Evolutionary conservation across 202 grass and related monocot species (phyloP), one percentile per base, ranked within the genome.

Genomic region (Alloteropsis angusta): DNA sequence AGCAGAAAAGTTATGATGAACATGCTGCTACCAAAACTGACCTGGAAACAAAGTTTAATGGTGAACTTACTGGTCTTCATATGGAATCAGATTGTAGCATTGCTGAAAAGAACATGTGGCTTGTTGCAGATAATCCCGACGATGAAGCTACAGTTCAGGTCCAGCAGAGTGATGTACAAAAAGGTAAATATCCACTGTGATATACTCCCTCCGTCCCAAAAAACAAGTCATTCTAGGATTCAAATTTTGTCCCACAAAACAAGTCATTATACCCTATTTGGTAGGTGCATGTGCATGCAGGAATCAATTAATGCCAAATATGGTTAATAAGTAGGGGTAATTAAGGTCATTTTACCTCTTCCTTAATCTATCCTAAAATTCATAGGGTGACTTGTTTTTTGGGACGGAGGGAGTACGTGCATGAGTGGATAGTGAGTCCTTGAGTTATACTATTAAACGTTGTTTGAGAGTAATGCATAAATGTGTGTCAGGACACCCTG

Each of bases 391-490:
- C n/a, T n/a, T n/a, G n/a, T n/a, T n/a, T n/a, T n/a, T n/a, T n/a
- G n/a, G n/a, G n/a, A n/a, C n/a, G n/a, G n/a, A n/a, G n/a, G n/a
- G n/a, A n/a, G n/a, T n/a, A n/a, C 10, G 9, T 69, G 23, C 37
- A 66, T 43, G 5, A 66, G 37, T 56, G 7, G 43, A 60, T 66
- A 16, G 25, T 44, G 52, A 26, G 6, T 50, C 3, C 1, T 53
- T 86, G 7, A 38, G 75, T 74, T 87, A 13, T 50, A 45, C 25
- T 22, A 50, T 22, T 68, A 52, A 61, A 35, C 74, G 17, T 63
- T 80, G 5, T 79, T 61, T 87, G 68, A 54, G 49, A 34, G 36
- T 64, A 38, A 80, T 56, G 0, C 26, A 54, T 88, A 75, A 74
- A 76, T 78, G 6, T 83, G 37, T 80, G 13, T 38, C 86, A 84